A percentile compares a stretch with the other conserved stretches of the same genome.
Evolutionary conservation across 352 stramenopile genomes (phyloP).

Genomic region (Phytopythium mirpurense): DNA sequence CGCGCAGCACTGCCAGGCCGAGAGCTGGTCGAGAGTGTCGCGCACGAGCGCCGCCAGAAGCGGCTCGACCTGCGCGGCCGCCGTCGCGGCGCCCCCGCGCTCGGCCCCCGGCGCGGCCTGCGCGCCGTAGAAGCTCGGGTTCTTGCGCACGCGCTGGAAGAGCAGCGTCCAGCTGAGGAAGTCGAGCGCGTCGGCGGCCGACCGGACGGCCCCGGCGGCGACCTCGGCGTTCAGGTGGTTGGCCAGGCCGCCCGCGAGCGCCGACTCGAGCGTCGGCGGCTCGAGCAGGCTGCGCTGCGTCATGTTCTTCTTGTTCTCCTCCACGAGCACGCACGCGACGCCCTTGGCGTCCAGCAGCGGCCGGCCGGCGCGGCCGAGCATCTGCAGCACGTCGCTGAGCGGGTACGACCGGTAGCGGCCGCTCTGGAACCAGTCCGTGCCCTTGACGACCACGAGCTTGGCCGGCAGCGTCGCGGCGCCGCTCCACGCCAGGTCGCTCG

Average conservation of each 20-base stretch:
- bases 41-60: conserved; percentile 87
- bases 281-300: conserved; percentile 98
- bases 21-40: conserved; percentile 73
- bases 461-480: conserved; percentile 94
- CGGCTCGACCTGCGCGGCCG: conserved; percentile 25
- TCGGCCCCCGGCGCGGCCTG: conserved; percentile 23
- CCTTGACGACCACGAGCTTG: conserved; percentile 98
- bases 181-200: conserved; percentile 87
- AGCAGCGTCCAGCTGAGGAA: conserved; percentile 98
- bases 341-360: conserved; percentile 95
- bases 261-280: conserved; percentile 96
- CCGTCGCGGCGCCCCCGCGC: conserved; percentile 14
- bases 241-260: conserved; percentile 66
- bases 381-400: conserved; percentile 98
- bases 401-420: conserved; percentile 97
- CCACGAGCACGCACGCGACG: conserved; percentile 95
- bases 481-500: conserved; percentile 88
- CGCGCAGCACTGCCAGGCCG: conserved; percentile 82
- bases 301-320: conserved; percentile 98
- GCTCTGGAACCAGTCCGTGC: conserved; percentile 95
- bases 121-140: conserved; percentile 95
- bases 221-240: conserved; percentile 98
- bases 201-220: conserved; percentile 85
- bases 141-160: conserved; percentile 93
- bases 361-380: conserved; percentile 97